Percentiles rank a stretch among this genome's conserved stretches.
Evolutionary conservation across 169 alveolate species (phyloP).

Genomic region (Cyclospora cayetanensis): DNA sequence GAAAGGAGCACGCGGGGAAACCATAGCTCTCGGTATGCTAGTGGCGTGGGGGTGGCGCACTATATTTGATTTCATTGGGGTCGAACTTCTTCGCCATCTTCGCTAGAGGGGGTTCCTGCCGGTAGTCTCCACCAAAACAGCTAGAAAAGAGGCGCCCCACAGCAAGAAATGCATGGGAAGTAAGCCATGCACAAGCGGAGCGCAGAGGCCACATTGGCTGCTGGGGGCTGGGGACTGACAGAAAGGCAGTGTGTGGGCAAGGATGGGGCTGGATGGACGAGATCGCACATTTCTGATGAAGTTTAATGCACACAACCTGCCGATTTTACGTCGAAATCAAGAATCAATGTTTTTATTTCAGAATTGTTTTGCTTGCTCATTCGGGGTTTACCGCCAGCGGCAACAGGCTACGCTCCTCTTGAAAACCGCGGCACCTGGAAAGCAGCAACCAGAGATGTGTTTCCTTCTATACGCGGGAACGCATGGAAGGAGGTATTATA

Average conservation of each 20-base stretch:
- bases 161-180: not conserved
- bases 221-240: not conserved
- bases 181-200: not conserved
- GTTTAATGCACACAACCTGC: not conserved
- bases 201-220: conserved; percentile 25
- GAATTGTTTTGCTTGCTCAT: too few relatives aligned
- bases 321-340: too few relatives aligned
- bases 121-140: conserved; percentile 3
- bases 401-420: too few relatives aligned
- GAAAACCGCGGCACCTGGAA: too few relatives aligned
- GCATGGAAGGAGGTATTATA: too few relatives aligned
- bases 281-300: not conserved
- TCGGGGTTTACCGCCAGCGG: too few relatives aligned
- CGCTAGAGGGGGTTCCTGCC: not conserved
- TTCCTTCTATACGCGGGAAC: too few relatives aligned
- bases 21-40: not conserved
- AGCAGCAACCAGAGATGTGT: too few relatives aligned
- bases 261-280: not conserved
- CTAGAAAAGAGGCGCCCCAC: conserved; percentile 33
- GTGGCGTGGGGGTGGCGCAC: conserved; percentile 56
- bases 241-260: not conserved
- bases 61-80: conserved; percentile 78
- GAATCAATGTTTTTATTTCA: too few relatives aligned
- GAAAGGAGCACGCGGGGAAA: not conserved
- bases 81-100: conserved; percentile 81